phyloP scores from a whole-genome alignment of 176 grass and related monocot species.

The Eleusine coracana region DNA sequence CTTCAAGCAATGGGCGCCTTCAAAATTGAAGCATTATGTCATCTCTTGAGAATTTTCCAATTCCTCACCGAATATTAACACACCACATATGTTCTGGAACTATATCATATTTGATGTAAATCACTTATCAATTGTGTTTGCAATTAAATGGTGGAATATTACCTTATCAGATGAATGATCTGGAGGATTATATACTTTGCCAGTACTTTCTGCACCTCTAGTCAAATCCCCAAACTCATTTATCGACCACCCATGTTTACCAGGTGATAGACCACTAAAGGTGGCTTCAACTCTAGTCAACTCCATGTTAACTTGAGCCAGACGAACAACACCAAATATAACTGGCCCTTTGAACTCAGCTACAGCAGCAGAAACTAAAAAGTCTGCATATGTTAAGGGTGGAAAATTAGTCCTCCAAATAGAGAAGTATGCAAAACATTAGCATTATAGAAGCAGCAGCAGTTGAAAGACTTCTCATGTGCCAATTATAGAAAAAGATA shows the following conservation, averaged over 20 bases:
- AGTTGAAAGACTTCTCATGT: slow-evolving; percentile 6
- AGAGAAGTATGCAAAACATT: slow-evolving; percentile 12
- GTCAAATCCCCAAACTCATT: slow-evolving; percentile 96
- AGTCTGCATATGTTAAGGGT: slow-evolving; percentile 57
- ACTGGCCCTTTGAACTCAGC: slow-evolving; percentile 90
- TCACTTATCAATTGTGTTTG: not conserved
- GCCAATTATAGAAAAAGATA: not conserved
- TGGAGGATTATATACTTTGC: slow-evolving; percentile 70
- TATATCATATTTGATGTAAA: not conserved
- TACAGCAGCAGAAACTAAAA: slow-evolving; percentile 82
- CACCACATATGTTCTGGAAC: not conserved
- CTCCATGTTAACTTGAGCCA: slow-evolving; percentile 96
- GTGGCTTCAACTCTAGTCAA: slow-evolving; percentile 81
- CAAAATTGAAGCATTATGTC: not conserved
- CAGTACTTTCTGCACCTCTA: slow-evolving; percentile 81
- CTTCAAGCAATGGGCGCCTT: not conserved
- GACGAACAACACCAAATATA: slow-evolving; percentile 86
- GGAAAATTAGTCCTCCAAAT: slow-evolving; percentile 8
- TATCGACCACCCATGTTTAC: slow-evolving; percentile 97
- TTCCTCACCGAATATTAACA: not conserved
- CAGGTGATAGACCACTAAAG: slow-evolving; percentile 90
- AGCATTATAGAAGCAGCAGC: slow-evolving; percentile 28
- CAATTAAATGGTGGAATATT: slow-evolving; percentile 29
- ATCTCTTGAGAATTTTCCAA: not conserved
- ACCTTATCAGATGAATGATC: slow-evolving; percentile 61